Percentiles rank a stretch among this genome's conserved stretches.
phyloP scores from a whole-genome alignment of 2,329 filamentous ascomycete genomes.

The Sarocladium brachiariae region DNA sequence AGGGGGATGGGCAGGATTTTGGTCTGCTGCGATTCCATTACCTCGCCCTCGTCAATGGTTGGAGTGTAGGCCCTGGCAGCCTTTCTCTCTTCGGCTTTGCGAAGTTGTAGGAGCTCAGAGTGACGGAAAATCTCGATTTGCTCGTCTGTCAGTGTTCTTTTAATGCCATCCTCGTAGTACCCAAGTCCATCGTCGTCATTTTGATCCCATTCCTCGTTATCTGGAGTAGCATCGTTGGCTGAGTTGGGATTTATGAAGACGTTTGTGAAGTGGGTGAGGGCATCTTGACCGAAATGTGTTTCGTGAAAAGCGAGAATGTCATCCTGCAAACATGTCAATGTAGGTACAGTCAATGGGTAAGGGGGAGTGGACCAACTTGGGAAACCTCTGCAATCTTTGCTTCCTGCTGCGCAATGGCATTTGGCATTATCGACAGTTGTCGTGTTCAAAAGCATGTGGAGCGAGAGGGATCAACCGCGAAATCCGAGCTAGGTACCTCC shows the following conservation, averaged over 20 bases:
- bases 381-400: conserved; percentile 18
- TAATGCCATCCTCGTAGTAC: conserved; percentile 79
- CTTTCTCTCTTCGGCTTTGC: conserved; percentile 42
- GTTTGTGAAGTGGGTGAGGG: conserved; percentile 37
- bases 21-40: conserved; percentile 19
- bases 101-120: conserved; percentile 71
- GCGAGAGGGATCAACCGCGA: neutral
- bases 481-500: too few relatives aligned
- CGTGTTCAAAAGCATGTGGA: neutral
- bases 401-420: neutral
- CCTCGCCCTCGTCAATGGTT: neutral
- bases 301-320: conserved; percentile 54
- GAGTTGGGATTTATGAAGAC: conserved; percentile 49
- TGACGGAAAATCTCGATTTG: conserved; percentile 88
- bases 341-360: too few relatives aligned
- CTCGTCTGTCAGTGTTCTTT: conserved; percentile 84
- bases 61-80: conserved; percentile 14
- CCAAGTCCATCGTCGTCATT: conserved; percentile 67
- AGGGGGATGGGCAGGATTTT: conserved; percentile 11
- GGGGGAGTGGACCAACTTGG: conserved; percentile 21
- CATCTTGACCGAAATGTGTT: conserved; percentile 48
- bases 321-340: conserved; percentile 37
- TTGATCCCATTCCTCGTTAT: conserved; percentile 27
- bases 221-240: conserved; percentile 12
- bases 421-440: neutral